A percentile compares a stretch with the other conserved stretches of the same genome.
phyloP scores from a whole-genome alignment of 148 eudicot genomes.

The Mesembryanthemum crystallinum region DNA sequence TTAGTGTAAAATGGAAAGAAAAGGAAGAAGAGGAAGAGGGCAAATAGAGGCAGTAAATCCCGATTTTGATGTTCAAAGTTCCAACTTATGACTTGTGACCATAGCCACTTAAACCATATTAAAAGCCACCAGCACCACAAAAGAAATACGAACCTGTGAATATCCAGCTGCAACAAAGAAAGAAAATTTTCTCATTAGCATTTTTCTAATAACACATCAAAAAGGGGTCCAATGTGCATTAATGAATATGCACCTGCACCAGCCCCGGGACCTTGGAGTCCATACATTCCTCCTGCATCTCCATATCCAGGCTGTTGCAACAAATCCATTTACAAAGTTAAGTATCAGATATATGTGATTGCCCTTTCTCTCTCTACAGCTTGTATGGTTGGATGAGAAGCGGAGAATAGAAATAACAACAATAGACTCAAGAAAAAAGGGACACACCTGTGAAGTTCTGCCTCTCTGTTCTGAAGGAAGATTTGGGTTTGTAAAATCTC shows the following conservation, averaged over 20 bases:
- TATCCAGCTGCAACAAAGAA: constrained; percentile 59
- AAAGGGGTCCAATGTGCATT: not conserved
- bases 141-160: constrained; percentile 58
- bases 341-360: not conserved
- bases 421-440: not conserved
- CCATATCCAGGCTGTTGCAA: constrained; percentile 71
- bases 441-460: constrained; percentile 37
- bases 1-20: no score
- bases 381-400: not conserved
- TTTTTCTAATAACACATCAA: constrained; percentile 1
- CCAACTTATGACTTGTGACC: not conserved
- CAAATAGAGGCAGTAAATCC: not conserved
- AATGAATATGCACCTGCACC: constrained; percentile 41
- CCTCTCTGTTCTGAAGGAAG: constrained; percentile 45
- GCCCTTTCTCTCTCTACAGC: not conserved
- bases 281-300: constrained; percentile 65
- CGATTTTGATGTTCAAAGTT: not conserved
- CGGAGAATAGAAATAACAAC: not conserved
- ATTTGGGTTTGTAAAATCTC: constrained; percentile 44
- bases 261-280: constrained; percentile 47
- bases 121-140: constrained; percentile 7
- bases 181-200: constrained; percentile 14
- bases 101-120: not conserved
- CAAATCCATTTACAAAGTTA: not conserved
- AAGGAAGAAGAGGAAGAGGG: no score